phyloP scores from a whole-genome alignment of 2,329 filamentous ascomycete species.

The Diaporthe australafricana region DNA sequence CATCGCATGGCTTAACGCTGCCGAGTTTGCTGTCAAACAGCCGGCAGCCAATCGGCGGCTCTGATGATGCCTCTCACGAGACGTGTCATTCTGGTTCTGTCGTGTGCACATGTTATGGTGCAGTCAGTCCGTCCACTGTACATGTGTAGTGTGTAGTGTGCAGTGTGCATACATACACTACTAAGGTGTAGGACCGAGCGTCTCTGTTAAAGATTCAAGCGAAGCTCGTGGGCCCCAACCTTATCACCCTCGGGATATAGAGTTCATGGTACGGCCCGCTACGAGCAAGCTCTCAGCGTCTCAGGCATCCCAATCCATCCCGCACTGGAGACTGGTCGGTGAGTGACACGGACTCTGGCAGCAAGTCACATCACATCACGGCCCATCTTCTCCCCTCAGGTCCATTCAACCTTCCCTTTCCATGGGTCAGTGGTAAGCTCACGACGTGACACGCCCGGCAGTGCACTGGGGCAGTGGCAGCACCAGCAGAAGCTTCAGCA shows the following conservation, averaged over 20 bases:
- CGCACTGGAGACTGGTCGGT: slow-evolving; percentile 17
- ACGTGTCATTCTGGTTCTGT: neutral
- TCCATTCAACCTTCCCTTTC: neutral
- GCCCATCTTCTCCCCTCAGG: neutral
- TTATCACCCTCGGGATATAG: slow-evolving; percentile 21
- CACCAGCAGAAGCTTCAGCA: no score
- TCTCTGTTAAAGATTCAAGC: slow-evolving; percentile 11
- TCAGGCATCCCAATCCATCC: slow-evolving; percentile 28
- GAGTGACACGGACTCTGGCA: slow-evolving; percentile 1
- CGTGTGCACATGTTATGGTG: no score
- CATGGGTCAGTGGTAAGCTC: neutral
- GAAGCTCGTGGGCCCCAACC: slow-evolving; percentile 14
- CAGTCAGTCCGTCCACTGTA: no score
- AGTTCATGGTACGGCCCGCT: slow-evolving; percentile 28
- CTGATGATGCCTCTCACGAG: neutral
- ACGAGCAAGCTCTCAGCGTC: slow-evolving; percentile 12
- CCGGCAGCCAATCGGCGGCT: slow-evolving; percentile 9
- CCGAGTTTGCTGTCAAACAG: neutral
- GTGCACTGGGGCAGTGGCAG: neutral
- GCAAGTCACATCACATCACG: slow-evolving; percentile 3
- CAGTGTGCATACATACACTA: no score
- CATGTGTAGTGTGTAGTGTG: no score
- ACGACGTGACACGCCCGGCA: neutral
- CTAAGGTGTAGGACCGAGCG: slow-evolving; percentile 5
- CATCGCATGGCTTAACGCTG: neutral